These are phyloP conservation scores for Phaeoacremonium minimum DNA, from an alignment of 2,329 filamentous ascomycete species.

Conservation along the genomic window DNA sequence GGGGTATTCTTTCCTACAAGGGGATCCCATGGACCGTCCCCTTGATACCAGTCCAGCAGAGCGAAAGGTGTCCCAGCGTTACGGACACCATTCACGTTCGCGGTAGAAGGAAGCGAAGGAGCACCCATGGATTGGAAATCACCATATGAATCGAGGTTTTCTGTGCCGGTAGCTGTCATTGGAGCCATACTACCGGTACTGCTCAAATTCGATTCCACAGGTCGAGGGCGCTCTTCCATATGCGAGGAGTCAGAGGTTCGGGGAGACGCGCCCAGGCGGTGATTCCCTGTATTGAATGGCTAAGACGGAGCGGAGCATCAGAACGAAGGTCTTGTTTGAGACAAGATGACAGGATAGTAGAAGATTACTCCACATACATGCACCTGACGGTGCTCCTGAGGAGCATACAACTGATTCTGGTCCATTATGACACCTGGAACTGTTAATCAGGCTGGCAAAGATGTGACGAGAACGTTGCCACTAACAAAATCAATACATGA, in stretches of 20 bases:
- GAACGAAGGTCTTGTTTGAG: no score
- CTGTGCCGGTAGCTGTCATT: conserved; percentile 4
- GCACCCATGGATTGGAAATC: conserved; percentile 4
- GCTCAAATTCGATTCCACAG: conserved; percentile 12
- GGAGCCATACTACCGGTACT: conserved; percentile 7
- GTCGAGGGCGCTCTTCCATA: conserved; percentile 13
- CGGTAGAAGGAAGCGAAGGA: background rate
- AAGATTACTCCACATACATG: no score
- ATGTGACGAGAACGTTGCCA: no score
- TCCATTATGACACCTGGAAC: no score
- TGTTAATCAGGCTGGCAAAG: no score
- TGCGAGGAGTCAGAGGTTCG: background rate
- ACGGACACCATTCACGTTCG: conserved; percentile 2
- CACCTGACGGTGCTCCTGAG: no score
- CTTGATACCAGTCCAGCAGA: conserved; percentile 3
- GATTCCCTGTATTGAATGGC: background rate
- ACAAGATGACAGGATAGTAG: no score
- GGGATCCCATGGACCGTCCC: conserved; percentile 7
- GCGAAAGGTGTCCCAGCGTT: background rate
- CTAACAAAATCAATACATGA: no score
- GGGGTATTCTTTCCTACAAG: conserved; percentile 2
- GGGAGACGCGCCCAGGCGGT: background rate
- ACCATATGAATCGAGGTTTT: conserved; percentile 2
- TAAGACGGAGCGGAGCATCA: background rate
- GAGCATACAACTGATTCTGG: no score